A percentile compares a stretch with the other conserved stretches of the same genome.
These are phyloP conservation scores for Tanacetum coccineum DNA, from an alignment of 129 eudicot species.

Conservation along the genomic window DNA sequence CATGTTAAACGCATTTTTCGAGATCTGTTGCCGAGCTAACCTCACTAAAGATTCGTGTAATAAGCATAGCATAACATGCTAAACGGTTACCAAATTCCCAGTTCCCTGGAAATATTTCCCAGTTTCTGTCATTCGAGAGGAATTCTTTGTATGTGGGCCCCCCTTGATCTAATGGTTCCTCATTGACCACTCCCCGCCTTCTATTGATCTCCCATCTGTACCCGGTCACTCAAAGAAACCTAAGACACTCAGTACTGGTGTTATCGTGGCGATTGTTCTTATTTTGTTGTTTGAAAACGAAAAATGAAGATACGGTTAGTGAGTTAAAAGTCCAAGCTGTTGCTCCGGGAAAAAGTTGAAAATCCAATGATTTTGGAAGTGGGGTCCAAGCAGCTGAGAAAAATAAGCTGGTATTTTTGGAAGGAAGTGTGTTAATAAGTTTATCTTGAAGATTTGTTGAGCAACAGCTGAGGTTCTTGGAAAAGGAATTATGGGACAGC, in stretches of 20 bases:
- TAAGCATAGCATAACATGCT: conserved; percentile 58
- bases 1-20: conserved; percentile 54
- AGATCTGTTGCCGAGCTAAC: conserved; percentile 51
- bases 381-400: conserved; percentile 87
- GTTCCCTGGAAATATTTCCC: conserved; percentile 64
- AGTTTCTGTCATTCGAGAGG: conserved; percentile 59
- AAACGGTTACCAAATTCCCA: conserved; percentile 66
- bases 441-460: conserved; percentile 82
- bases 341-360: conserved; percentile 42
- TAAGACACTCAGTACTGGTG: conserved; percentile 41
- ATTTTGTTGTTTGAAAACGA: conserved; percentile 48
- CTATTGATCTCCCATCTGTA: conserved; percentile 16
- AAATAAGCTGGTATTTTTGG: conserved; percentile 69
- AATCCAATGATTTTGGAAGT: conserved; percentile 76
- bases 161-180: conserved; percentile 63
- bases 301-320: conserved; percentile 19
- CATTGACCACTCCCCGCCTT: conserved; percentile 40
- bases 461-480: conserved; percentile 98
- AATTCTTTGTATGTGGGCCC: conserved; percentile 64
- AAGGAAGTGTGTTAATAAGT: conserved; percentile 60
- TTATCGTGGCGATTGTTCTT: conserved; percentile 45
- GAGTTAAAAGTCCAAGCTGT: conserved; percentile 51
- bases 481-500: conserved; percentile 90
- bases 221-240: conserved; percentile 21
- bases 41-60: conserved; percentile 40